A percentile compares a stretch with the other conserved stretches of the same genome.
These are phyloP conservation scores for Lunularia cruciata DNA, from an alignment of 225 moss, liverwort and hornwort genomes.

Conservation along the genomic window DNA sequence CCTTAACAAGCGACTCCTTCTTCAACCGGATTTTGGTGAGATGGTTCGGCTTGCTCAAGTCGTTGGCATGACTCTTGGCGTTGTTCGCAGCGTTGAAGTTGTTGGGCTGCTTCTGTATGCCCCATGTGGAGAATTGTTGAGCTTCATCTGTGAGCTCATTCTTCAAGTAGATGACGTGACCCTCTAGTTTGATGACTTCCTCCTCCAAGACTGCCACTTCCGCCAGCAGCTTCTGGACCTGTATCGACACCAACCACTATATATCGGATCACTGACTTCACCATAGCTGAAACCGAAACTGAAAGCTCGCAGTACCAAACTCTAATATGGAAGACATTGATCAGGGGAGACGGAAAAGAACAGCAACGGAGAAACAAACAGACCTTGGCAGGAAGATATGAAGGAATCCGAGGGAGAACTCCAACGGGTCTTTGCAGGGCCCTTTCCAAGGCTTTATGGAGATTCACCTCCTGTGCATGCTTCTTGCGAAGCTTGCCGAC, in stretches of 20 bases:
- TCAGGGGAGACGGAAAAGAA: too few relatives aligned
- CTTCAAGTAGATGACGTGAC: slow-evolving; percentile 35
- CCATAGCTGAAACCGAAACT: neutral
- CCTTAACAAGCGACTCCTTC: slow-evolving; percentile 29
- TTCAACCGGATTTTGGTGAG: slow-evolving; percentile 30
- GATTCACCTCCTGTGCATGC: slow-evolving; percentile 47
- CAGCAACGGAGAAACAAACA: slow-evolving; percentile 9
- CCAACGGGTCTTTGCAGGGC: slow-evolving; percentile 46
- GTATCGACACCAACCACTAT: slow-evolving; percentile 20
- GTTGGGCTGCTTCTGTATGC: slow-evolving; percentile 35
- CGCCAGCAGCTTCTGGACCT: slow-evolving; percentile 48
- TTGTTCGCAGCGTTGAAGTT: slow-evolving; percentile 22
- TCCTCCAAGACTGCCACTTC: slow-evolving; percentile 52
- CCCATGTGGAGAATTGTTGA: slow-evolving; percentile 23
- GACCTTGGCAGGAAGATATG: slow-evolving; percentile 50
- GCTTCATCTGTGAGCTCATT: slow-evolving; percentile 40
- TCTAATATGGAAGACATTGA: neutral
- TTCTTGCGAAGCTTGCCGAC: slow-evolving; percentile 45
- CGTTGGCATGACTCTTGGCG: slow-evolving; percentile 8
- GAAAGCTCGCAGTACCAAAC: neutral
- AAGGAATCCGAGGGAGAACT: slow-evolving; percentile 46
- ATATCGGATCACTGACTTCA: slow-evolving; percentile 15
- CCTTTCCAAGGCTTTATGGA: slow-evolving; percentile 44
- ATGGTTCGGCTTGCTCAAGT: slow-evolving; percentile 31
- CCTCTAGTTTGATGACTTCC: slow-evolving; percentile 47